Evolutionary conservation across 352 stramenopile species (phyloP), one percentile per base, ranked within the genome.

Genomic region (Globisporangium middletonii): DNA sequence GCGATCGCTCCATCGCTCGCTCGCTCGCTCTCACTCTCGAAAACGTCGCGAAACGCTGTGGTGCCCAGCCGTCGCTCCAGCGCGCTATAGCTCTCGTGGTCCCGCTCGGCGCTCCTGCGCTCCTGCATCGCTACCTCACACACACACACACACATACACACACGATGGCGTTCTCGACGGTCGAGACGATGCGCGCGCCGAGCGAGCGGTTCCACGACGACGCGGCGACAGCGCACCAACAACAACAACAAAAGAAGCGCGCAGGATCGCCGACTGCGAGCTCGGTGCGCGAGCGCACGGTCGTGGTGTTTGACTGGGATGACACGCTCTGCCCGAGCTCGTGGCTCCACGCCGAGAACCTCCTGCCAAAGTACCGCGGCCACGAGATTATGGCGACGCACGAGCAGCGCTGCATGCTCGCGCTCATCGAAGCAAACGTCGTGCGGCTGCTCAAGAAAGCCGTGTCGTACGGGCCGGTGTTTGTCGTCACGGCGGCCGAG

Each of bases 241-340:
- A 43, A 38, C 48, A 46, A 11, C 37, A 51, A 37, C 38, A 59
- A 18, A 76, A 77, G 60, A 57, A 60, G 18, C 60, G 57, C 46
- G 47, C 23, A 35, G 30, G 64, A 43, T 16, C 42, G 18, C 42
- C 27, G 13, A 35, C 47, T 45, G 18, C 50, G n/a, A 37, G 13
- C 7, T 78, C 73, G 18, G 64, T 87, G n/a, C 73, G 74, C 50
- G 83, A 92, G 57, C 80, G 82, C 50, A 94, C 84, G 13, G 82
- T 94, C 28, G 82, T 89, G 3, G 84, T 94, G 43, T 94, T 94
- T 50, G 84, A 94, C 63, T 94, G 84, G 84, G 84, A 94, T 64
- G 84, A 94, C 74, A 94, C 84, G 62, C 71, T 94, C n/a, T 92
- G 82, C 51, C 84, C 84, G 41, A 91, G 79, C 65, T 87, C 80